These are phyloP conservation scores for Arthroderma sp. DNA, from an alignment of 2,329 filamentous ascomycete species.

Conservation along the genomic window DNA sequence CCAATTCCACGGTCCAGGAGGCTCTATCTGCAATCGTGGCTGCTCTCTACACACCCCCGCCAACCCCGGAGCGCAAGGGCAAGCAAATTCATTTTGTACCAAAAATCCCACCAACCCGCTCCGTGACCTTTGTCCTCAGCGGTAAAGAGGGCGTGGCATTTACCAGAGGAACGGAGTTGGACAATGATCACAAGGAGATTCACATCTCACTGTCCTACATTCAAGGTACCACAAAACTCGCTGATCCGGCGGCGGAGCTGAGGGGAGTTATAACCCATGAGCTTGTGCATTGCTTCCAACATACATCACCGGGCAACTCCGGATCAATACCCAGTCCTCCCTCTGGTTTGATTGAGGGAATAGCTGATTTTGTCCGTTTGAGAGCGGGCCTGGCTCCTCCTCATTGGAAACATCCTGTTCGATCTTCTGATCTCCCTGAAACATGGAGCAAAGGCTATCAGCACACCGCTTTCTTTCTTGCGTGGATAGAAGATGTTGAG, in stretches of 20 bases:
- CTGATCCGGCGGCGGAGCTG: constrained; percentile 45
- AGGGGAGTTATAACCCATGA: constrained; percentile 79
- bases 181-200: constrained; percentile 82
- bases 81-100: constrained; percentile 17
- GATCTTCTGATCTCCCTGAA: constrained; percentile 35
- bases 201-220: constrained; percentile 76
- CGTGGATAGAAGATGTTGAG: constrained; percentile 66
- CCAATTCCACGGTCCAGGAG: constrained; percentile 43
- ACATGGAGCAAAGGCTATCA: constrained; percentile 88
- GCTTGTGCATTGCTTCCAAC: constrained; percentile 89
- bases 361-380: constrained; percentile 85
- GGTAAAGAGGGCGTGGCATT: constrained; percentile 78
- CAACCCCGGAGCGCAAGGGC: constrained; percentile 11
- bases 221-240: constrained; percentile 15
- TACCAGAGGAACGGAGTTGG: constrained; percentile 66
- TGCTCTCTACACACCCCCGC: constrained; percentile 50
- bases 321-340: constrained; percentile 30
- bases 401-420: constrained; percentile 57
- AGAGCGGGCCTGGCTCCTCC: constrained; percentile 59
- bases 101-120: constrained; percentile 54
- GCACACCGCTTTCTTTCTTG: constrained; percentile 78
- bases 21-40: constrained; percentile 57
- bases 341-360: constrained; percentile 73
- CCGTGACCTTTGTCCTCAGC: constrained; percentile 69
- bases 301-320: constrained; percentile 43